Conservation (phyloP, 2,329 filamentous ascomycete genomes). For the Aspergillus spinulosporus region DNA sequence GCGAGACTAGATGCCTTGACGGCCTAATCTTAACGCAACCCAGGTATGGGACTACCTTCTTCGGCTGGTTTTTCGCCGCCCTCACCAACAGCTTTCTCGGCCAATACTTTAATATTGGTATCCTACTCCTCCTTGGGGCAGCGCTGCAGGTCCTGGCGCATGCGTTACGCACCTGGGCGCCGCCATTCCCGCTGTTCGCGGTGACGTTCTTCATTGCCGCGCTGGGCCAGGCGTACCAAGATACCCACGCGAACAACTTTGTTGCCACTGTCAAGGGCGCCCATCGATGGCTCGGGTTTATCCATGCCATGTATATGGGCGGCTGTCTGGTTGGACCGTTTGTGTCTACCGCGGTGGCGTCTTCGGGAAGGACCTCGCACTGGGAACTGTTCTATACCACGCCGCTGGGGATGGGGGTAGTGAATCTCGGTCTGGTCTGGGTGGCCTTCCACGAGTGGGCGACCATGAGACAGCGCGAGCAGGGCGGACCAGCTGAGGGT, state of each 20-base stretch:
- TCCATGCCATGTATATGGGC: constrained; percentile 62
- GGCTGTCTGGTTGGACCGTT: constrained; percentile 61
- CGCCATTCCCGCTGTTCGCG: constrained; percentile 59
- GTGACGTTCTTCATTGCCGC: constrained; percentile 60
- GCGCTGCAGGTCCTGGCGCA: constrained; percentile 48
- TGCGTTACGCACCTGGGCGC: constrained; percentile 58
- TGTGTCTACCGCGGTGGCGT: constrained; percentile 54
- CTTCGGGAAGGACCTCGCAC: constrained; percentile 32
- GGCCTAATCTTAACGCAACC: no score
- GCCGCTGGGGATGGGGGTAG: constrained; percentile 53
- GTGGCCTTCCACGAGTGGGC: constrained; percentile 52
- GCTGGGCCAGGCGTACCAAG: constrained; percentile 63
- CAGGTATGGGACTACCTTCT: constrained; percentile 58
- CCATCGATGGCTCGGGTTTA: constrained; percentile 63
- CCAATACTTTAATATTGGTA: constrained; percentile 56
- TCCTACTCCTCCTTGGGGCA: constrained; percentile 59
- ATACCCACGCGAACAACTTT: constrained; percentile 64
- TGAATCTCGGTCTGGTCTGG: constrained; percentile 52
- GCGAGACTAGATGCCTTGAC: no score
- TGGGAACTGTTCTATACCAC: constrained; percentile 62
- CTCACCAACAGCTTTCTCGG: constrained; percentile 52
- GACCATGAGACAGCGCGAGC: background rate
- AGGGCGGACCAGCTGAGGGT: background rate
- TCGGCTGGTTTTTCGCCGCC: constrained; percentile 61
- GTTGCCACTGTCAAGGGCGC: constrained; percentile 54